Conservation (phyloP, 129 eudicot genomes). For the Glebionis coronaria region DNA sequence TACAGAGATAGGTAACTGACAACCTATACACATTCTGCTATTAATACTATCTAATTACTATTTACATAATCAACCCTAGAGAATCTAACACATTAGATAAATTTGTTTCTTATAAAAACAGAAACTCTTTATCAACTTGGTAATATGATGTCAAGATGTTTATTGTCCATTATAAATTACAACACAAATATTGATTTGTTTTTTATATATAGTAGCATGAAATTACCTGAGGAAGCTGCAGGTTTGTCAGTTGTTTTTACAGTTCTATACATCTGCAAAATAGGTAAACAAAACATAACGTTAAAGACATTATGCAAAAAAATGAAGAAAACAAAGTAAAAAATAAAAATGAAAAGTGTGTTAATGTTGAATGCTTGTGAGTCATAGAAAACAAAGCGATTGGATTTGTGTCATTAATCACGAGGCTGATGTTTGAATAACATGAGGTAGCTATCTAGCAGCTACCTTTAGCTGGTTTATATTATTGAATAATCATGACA, state of each 20-base stretch:
- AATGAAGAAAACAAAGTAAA: conserved; percentile 5
- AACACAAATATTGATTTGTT: neutral
- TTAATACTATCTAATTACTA: too few species aligned
- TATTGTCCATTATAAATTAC: neutral
- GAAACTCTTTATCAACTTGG: too few species aligned
- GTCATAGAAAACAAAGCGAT: conserved; percentile 23
- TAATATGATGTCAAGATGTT: neutral
- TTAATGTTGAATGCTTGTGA: conserved; percentile 17
- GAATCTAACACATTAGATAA: too few species aligned
- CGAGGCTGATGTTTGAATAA: conserved; percentile 68
- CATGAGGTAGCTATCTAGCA: conserved; percentile 29
- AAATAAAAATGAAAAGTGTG: conserved; percentile 4
- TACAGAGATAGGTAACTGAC: too few species aligned
- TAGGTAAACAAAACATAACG: neutral
- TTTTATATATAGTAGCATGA: neutral
- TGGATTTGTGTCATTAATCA: conserved; percentile 57
- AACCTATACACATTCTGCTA: too few species aligned
- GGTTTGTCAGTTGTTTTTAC: conserved; percentile 91
- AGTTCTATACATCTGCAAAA: conserved; percentile 86
- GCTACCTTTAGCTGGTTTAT: conserved; percentile 1
- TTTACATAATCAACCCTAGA: too few species aligned
- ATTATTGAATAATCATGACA: conserved; percentile 70
- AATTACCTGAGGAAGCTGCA: conserved; percentile 83
- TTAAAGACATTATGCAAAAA: neutral
- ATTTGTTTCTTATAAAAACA: neutral